Evolutionary conservation across 2,329 filamentous ascomycete species (phyloP).

Genomic region (Botrytis fabae): DNA sequence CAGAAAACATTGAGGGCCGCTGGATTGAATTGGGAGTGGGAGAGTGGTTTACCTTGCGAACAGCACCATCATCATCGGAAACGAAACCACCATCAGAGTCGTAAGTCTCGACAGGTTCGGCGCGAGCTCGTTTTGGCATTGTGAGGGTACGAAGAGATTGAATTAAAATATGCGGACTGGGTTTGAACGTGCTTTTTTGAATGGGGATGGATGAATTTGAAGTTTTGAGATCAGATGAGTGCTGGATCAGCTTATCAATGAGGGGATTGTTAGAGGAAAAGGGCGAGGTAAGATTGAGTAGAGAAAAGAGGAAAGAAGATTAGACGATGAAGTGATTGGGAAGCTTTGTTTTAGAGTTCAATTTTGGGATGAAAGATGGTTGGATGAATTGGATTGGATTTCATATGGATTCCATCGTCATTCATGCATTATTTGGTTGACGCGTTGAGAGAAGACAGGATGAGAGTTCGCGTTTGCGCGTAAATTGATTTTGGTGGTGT

Average conservation of each 20-base stretch:
- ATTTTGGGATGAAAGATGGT: background rate
- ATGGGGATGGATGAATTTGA: background rate
- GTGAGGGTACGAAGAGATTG: constrained; percentile 8
- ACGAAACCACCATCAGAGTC: constrained; percentile 42
- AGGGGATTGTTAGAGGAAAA: background rate
- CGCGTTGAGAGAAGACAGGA: background rate
- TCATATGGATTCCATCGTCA: background rate
- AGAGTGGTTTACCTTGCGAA: constrained; percentile 38
- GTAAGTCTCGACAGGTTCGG: constrained; percentile 38
- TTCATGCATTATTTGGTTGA: constrained; percentile 5
- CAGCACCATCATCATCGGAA: constrained; percentile 37
- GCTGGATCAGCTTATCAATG: background rate
- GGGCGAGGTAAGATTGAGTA: background rate
- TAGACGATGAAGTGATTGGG: background rate
- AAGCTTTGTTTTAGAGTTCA: background rate
- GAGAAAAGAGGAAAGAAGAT: background rate
- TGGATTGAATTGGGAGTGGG: background rate
- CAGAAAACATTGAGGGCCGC: no score
- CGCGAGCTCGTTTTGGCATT: constrained; percentile 35
- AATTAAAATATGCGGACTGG: background rate
- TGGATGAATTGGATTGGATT: background rate
- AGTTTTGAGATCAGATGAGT: background rate
- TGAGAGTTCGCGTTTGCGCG: constrained; percentile 13
- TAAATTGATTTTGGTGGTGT: constrained; percentile 9
- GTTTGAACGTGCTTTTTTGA: background rate